These are phyloP conservation scores for Alternaria infectoria DNA, from an alignment of 2,329 filamentous ascomycete species.

Conservation along the genomic window DNA sequence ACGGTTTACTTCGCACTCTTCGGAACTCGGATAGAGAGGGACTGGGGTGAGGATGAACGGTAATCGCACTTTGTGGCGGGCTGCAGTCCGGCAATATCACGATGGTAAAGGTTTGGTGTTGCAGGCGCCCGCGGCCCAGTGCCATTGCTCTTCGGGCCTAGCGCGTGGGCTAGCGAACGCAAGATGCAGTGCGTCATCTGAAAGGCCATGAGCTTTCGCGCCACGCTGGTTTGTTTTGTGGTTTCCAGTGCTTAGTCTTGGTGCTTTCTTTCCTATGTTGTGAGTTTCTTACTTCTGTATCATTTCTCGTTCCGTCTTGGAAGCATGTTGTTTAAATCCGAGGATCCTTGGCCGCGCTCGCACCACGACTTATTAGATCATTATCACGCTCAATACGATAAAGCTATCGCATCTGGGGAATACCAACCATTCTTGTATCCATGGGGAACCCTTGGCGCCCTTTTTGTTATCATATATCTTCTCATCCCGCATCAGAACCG, in stretches of 20 bases:
- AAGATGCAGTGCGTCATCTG: slow-evolving; percentile 39
- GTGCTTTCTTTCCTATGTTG: neutral
- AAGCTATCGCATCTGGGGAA: slow-evolving; percentile 47
- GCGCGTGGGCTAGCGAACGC: slow-evolving; percentile 27
- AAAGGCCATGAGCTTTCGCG: slow-evolving; percentile 10
- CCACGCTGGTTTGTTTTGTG: slow-evolving; percentile 21
- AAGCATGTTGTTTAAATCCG: slow-evolving; percentile 19
- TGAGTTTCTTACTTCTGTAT: slow-evolving; percentile 4
- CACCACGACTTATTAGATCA: slow-evolving; percentile 43
- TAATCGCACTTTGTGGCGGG: slow-evolving; percentile 8
- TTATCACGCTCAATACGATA: slow-evolving; percentile 51
- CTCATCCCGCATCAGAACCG: slow-evolving; percentile 56
- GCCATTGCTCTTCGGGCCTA: slow-evolving; percentile 22
- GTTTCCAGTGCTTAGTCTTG: neutral
- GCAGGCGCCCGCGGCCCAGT: slow-evolving; percentile 16
- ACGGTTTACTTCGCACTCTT: slow-evolving; percentile 12
- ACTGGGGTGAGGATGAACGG: slow-evolving; percentile 9
- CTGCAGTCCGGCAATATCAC: slow-evolving; percentile 27
- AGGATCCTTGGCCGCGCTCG: slow-evolving; percentile 38
- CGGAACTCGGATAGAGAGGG: slow-evolving; percentile 4
- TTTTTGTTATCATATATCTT: slow-evolving; percentile 56
- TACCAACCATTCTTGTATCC: slow-evolving; percentile 55
- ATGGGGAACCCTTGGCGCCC: slow-evolving; percentile 48
- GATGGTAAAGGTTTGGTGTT: slow-evolving; percentile 48
- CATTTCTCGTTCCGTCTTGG: slow-evolving; percentile 1